phyloP scores from a whole-genome alignment of 208 protist species.

The Acanthamoeba sp. region DNA sequence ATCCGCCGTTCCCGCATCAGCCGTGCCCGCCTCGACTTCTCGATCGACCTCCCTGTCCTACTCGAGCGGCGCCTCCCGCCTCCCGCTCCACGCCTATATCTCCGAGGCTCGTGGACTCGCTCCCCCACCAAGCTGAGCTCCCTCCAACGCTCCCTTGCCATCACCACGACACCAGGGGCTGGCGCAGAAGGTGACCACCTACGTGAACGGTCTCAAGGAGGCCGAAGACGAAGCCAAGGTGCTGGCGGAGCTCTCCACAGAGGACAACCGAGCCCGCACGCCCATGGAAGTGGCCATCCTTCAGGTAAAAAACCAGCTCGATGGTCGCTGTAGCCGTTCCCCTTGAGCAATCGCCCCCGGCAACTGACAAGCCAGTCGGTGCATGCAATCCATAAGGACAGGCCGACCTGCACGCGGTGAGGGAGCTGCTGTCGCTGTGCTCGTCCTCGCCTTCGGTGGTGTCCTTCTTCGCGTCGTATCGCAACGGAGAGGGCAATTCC shows the following conservation, averaged over 20 bases:
- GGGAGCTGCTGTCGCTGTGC: neutral
- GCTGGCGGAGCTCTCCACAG: neutral
- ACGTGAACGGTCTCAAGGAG: neutral
- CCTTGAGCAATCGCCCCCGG: too few relatives aligned
- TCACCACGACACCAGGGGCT: neutral
- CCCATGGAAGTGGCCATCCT: neutral
- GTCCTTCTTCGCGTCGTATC: neutral
- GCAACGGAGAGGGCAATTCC: neutral
- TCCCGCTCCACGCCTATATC: neutral
- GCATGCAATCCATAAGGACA: too few relatives aligned
- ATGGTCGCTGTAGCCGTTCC: neutral
- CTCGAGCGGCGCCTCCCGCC: neutral
- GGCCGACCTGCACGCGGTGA: neutral
- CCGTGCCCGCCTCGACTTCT: too few relatives aligned
- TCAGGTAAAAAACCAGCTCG: neutral
- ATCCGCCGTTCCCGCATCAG: too few relatives aligned
- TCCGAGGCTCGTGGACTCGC: neutral
- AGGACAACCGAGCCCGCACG: slow-evolving; percentile 22
- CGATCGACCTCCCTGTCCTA: too few relatives aligned
- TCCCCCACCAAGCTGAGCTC: neutral
- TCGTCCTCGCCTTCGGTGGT: neutral
- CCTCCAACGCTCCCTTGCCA: neutral
- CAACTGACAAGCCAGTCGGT: neutral
- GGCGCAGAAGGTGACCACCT: neutral
- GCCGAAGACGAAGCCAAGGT: neutral